Conservation (phyloP, 2,329 filamentous ascomycete species). For the Ophiostoma populinum region DNA sequence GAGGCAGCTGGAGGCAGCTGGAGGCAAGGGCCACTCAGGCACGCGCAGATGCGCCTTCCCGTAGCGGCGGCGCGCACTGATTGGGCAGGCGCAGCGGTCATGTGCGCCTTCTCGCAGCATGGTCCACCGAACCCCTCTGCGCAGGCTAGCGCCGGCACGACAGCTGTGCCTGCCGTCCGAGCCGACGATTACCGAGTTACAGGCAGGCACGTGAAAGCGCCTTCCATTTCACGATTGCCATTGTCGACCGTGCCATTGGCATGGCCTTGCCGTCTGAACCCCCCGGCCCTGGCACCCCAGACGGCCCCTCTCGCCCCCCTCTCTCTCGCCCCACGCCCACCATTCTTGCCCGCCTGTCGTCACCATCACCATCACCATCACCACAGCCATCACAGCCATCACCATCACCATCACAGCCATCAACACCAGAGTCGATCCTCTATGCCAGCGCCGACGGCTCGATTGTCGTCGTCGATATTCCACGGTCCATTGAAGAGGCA, state of each 20-base stretch:
- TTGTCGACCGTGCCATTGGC: no score
- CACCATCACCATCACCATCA: not conserved
- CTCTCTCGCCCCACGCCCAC: no score
- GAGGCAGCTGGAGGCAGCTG: not conserved
- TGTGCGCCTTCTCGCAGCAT: constrained; percentile 5
- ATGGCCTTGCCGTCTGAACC: no score
- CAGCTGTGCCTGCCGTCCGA: constrained; percentile 1
- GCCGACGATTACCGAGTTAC: constrained; percentile 9
- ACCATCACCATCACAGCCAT: not conserved
- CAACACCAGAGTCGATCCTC: constrained; percentile 24
- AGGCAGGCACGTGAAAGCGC: no score
- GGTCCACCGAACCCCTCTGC: no score
- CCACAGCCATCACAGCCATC: constrained; percentile 8
- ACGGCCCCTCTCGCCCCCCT: no score
- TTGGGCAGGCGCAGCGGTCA: constrained; percentile 5
- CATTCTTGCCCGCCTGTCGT: no score
- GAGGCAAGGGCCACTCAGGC: not conserved
- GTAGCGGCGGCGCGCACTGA: not conserved
- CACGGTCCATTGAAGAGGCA: constrained; percentile 48
- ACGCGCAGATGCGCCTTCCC: not conserved
- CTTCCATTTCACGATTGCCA: no score
- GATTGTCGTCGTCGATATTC: constrained; percentile 49
- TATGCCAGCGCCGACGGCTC: constrained; percentile 33
- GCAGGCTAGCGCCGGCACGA: no score
- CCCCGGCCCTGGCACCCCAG: no score